Evolutionary conservation across 768 basidiomycete species (phyloP).

Genomic region (Calocybe cyanea): DNA sequence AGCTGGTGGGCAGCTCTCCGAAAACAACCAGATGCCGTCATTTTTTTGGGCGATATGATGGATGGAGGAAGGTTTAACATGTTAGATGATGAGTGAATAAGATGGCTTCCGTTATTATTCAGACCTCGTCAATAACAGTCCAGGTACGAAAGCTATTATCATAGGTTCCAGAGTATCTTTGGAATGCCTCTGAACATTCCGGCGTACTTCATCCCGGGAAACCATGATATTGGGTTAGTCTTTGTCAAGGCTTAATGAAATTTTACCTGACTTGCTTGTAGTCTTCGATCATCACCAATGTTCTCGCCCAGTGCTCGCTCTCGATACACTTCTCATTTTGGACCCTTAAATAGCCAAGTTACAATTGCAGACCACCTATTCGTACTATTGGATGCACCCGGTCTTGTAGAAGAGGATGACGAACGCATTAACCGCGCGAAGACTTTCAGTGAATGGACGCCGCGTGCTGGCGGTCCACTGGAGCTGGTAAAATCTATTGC

Average conservation of each 20-base stretch:
- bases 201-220: conserved; percentile 78
- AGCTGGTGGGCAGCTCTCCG: conserved; percentile 69
- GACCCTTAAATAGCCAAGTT: conserved; percentile 61
- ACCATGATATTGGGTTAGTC: conserved; percentile 81
- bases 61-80: conserved; percentile 73
- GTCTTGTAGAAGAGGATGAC: conserved; percentile 71
- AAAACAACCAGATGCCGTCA: conserved; percentile 62
- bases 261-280: conserved; percentile 17
- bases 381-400: conserved; percentile 69
- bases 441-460: conserved; percentile 43
- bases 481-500: conserved; percentile 48
- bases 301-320: conserved; percentile 43
- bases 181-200: conserved; percentile 41
- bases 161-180: conserved; percentile 73
- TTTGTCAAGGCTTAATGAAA: not conserved
- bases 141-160: conserved; percentile 74
- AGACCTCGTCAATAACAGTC: not conserved
- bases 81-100: conserved; percentile 63
- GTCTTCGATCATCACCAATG: conserved; percentile 41
- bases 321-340: conserved; percentile 76
- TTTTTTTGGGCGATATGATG: conserved; percentile 93
- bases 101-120: not conserved
- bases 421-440: conserved; percentile 39
- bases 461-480: conserved; percentile 44
- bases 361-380: conserved; percentile 70